Percentiles rank a stretch among this genome's conserved stretches.
phyloP scores from a whole-genome alignment of 371 early-diverging fungal species.

The Mucor racemosus region DNA sequence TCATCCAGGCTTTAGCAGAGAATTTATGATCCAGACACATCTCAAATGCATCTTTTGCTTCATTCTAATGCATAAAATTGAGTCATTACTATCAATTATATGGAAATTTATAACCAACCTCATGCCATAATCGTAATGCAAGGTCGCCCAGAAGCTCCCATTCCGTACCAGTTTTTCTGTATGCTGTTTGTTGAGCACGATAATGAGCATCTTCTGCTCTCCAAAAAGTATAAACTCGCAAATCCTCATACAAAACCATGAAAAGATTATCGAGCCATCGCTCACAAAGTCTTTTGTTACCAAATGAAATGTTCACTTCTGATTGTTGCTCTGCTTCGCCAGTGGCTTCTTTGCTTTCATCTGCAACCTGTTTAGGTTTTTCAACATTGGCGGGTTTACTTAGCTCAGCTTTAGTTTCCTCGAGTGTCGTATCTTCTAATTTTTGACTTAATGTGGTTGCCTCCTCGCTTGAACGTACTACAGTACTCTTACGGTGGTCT shows the following conservation, averaged over 20 bases:
- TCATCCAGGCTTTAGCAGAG: slow-evolving; percentile 85
- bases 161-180: slow-evolving; percentile 90
- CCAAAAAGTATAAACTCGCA: slow-evolving; percentile 91
- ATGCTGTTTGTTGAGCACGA: slow-evolving; percentile 72
- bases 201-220: slow-evolving; percentile 69
- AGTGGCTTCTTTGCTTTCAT: background rate
- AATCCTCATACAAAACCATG: slow-evolving; percentile 95
- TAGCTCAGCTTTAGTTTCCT: background rate
- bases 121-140: slow-evolving; percentile 81
- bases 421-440: background rate
- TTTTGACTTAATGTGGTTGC: background rate
- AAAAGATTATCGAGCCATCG: slow-evolving; percentile 97
- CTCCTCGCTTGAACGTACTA: background rate
- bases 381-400: background rate
- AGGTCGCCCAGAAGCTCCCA: slow-evolving; percentile 96
- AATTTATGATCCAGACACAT: slow-evolving; percentile 87
- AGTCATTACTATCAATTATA: too few species aligned
- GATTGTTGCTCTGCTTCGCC: background rate
- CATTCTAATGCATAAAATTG: slow-evolving; percentile 53
- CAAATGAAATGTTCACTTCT: slow-evolving; percentile 40
- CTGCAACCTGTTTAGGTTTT: background rate
- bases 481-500: slow-evolving; percentile 30
- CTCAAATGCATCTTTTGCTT: slow-evolving; percentile 88
- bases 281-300: slow-evolving; percentile 95
- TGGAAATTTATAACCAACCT: slow-evolving; percentile 37